Conservation (phyloP, 208 protist species). For the Phytomonas sp. region DNA sequence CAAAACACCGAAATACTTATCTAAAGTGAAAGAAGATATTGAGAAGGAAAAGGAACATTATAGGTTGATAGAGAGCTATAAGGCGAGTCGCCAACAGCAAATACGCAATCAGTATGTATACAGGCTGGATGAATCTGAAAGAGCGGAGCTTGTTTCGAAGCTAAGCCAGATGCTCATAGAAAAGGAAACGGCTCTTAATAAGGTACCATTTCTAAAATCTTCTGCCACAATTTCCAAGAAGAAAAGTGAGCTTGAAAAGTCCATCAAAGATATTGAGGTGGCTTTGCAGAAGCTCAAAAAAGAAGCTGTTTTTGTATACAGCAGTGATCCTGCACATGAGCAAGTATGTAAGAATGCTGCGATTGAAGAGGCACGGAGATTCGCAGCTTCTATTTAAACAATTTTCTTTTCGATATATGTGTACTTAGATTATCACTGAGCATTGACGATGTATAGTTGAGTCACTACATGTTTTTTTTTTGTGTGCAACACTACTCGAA, state of each 20-base stretch:
- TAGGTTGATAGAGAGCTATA: conserved; percentile 46
- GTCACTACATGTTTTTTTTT: conserved; percentile 11
- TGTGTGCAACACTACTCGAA: neutral
- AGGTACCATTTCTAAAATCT: conserved; percentile 81
- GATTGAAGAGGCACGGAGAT: conserved; percentile 57
- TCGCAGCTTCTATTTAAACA: conserved; percentile 12
- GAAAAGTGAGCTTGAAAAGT: conserved; percentile 58
- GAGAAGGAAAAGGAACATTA: conserved; percentile 76
- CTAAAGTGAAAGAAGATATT: conserved; percentile 82
- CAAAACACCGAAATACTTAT: conserved; percentile 77
- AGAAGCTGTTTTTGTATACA: conserved; percentile 85
- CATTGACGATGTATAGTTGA: neutral
- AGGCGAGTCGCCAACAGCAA: conserved; percentile 26
- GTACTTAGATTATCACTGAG: neutral
- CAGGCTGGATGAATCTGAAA: conserved; percentile 67
- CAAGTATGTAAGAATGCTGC: conserved; percentile 72
- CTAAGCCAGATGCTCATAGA: conserved; percentile 61
- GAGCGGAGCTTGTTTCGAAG: conserved; percentile 46
- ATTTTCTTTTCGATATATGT: conserved; percentile 6
- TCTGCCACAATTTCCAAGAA: conserved; percentile 52
- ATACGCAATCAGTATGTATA: conserved; percentile 56
- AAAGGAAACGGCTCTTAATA: conserved; percentile 59
- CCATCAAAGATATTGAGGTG: conserved; percentile 66
- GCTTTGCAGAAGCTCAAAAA: conserved; percentile 75
- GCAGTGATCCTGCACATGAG: conserved; percentile 67